Base-by-base conservation (phyloP, 2,329 filamentous ascomycete genomes). In the Arthrinium phaeospermum region DNA sequence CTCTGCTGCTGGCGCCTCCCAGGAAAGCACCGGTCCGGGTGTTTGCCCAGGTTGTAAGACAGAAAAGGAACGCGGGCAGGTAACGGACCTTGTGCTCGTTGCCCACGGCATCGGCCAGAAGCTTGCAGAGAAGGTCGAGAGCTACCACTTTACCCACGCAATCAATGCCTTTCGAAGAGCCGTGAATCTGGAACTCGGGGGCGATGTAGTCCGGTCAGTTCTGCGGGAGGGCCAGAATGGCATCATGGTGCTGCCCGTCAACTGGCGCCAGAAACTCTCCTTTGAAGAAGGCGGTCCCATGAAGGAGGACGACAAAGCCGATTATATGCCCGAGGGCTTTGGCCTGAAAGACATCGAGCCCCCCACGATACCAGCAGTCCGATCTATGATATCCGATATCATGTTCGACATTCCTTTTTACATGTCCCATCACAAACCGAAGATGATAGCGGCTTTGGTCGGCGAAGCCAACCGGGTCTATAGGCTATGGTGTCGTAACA, bases 371-470 rank as follows among this genome's bases (percentile, higher is more conserved):
- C 95, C 96, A 0, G 95, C 94, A 0, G 93, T 99, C n/a, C 92
- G 96, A 67, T 94, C 93, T 79, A 91, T 99, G 80, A 97, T 99
- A 74, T 97, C 94, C 57, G 96, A 99, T 81, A 94, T 99, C 77
- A 98, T 99, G 94, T 92, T 98, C 69, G 96, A 99, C 80, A 96
- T 99, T 69, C 96, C 96, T 0, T 98, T 98, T 80, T 99, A 98
- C 83, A 92, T 99, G 83, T 98, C 96, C 0, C 93, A 97, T 73
- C 96, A 98, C 83, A 98, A 98, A 78, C 90, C 92, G 4, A 98
- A 95, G 81, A 98, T 99, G 95, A 93, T 98, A 69, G 89, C 92
- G 61, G 95, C 96, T 0, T 91, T 98, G 68, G 92, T 97, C 53
- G 89, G 89, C 72, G 96, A 99, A 83, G 96, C 96, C 10, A 99